Evolutionary conservation across 2,329 filamentous ascomycete genomes (phyloP), one percentile per base, ranked within the genome.

Genomic region (Alternaria incomplexa): DNA sequence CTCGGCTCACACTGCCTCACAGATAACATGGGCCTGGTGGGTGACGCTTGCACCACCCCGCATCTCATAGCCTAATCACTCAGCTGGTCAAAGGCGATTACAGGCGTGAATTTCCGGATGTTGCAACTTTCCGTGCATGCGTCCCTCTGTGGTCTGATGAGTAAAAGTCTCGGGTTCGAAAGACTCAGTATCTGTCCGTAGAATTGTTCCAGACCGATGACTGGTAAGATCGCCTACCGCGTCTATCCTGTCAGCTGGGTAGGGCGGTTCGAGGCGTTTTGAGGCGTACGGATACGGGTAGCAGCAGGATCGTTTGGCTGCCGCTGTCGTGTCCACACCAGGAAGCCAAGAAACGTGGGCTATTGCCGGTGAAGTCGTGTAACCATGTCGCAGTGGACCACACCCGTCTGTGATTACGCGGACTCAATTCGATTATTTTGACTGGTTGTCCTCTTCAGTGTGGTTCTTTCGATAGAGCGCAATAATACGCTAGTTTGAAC

Each of bases 301-400:
- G 40, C 40, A 61, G 53, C 62, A 65, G 62, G 64, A 58, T 62
- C 52, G 58, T 60, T 48, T 30, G 32, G 30, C 32, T 56, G 46
- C 48, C 54, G 45, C 57, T 61, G 30, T 56, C 22, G 51, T 64
- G 58, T 40, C 50, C 22, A 51, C 20, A 58, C 32, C 43, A 36
- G 51, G 48, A 45, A 44, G 59, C 60, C 58, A 69, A 66, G 66
- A 36, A 65, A 63, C 50, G 62, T 63, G 56, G 56, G 53, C 61
- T 30, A 52, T 45, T 66, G 51, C 53, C 32, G 44, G 43, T 64
- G 56, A 58, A 45, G 53, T 63, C 48, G 66, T 69, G 57, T 50
- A 59, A 66, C 60, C 54, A 56, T n/a, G 17, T 22, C 50, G 50
- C 44, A 51, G 25, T 43, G 32, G 45, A 47, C 51, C 48, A 59